These are phyloP conservation scores for Cordyceps fumosorosea DNA, from an alignment of 2,329 filamentous ascomycete species.

Conservation along the genomic window DNA sequence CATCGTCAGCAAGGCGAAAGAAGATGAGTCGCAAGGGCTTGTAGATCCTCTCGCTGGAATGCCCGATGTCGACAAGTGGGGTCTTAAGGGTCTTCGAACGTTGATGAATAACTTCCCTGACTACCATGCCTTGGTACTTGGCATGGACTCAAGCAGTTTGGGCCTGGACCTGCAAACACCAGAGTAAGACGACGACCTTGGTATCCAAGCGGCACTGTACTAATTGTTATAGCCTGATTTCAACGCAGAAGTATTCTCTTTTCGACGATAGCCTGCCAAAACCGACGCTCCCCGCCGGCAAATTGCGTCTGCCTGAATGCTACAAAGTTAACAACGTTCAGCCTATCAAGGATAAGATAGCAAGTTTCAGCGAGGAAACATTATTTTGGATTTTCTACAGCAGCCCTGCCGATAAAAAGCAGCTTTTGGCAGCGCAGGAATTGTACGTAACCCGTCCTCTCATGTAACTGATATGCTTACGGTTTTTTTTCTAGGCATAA, in stretches of 20 bases:
- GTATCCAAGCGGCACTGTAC: neutral
- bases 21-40: constrained; percentile 37
- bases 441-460: constrained; percentile 40
- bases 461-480: neutral
- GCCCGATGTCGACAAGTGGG: constrained; percentile 57
- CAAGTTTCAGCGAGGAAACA: constrained; percentile 62
- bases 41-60: constrained; percentile 56
- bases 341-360: constrained; percentile 57
- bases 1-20: constrained; percentile 25
- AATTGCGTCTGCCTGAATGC: constrained; percentile 56
- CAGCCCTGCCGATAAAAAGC: constrained; percentile 55
- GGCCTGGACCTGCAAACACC: constrained; percentile 51
- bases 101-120: constrained; percentile 59
- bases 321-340: constrained; percentile 62
- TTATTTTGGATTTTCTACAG: constrained; percentile 66
- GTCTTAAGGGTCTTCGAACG: constrained; percentile 56
- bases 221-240: constrained; percentile 38
- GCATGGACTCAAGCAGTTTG: constrained; percentile 50
- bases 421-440: constrained; percentile 56
- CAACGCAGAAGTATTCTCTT: constrained; percentile 54
- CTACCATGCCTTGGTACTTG: constrained; percentile 54
- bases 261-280: constrained; percentile 54
- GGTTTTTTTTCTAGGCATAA: constrained; percentile 39
- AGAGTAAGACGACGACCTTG: constrained; percentile 41
- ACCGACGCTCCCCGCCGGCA: constrained; percentile 43